phyloP scores from a whole-genome alignment of 2,329 filamentous ascomycete genomes.

The Alternaria arbusti region DNA sequence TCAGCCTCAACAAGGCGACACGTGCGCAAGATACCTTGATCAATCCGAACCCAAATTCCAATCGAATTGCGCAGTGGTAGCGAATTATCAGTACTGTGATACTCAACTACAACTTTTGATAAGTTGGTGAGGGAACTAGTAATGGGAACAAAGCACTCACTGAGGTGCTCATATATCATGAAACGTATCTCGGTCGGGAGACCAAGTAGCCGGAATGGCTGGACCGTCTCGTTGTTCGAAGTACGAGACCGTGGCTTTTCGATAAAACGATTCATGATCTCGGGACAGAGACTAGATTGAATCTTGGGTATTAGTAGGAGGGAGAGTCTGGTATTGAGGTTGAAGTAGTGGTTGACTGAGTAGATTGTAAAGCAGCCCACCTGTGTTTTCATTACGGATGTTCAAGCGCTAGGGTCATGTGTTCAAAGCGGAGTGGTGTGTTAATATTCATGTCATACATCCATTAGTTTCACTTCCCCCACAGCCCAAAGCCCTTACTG shows the following conservation, averaged over 20 bases:
- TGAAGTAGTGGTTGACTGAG: not conserved
- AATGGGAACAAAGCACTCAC: not conserved
- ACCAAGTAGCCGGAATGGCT: not conserved
- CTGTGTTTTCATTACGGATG: not conserved
- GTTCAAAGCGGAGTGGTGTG: not conserved
- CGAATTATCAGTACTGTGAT: not conserved
- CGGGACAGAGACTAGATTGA: not conserved
- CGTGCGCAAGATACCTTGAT: not conserved
- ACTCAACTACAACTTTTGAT: not conserved
- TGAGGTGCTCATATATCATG: not conserved
- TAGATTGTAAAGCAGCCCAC: not conserved
- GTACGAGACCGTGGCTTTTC: not conserved
- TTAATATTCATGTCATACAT: not conserved
- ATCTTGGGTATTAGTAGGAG: not conserved
- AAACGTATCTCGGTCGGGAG: not conserved
- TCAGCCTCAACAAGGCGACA: not conserved
- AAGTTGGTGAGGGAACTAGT: not conserved
- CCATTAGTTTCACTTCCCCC: constrained; percentile 13
- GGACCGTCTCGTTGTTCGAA: not conserved
- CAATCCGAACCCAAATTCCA: not conserved
- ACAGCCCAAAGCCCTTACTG: constrained; percentile 15
- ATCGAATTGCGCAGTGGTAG: not conserved
- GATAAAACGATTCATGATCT: not conserved
- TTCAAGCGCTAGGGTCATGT: not conserved
- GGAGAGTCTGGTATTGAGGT: not conserved